Conservation (phyloP, 75 land plant species). For the Sequoiadendron giganteum region DNA sequence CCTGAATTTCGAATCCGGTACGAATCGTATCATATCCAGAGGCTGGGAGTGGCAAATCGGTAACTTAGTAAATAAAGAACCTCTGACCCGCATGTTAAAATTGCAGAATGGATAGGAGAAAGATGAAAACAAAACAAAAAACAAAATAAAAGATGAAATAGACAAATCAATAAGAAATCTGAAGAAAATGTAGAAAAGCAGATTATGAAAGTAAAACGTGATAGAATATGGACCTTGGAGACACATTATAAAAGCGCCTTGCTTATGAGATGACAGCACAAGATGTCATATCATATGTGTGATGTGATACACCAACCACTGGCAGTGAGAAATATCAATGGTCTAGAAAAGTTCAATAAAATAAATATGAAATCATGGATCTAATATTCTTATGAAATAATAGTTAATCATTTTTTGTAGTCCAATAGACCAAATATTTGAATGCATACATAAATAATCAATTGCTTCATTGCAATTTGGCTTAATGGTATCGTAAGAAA, state of each 20-base stretch:
- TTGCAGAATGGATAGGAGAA: too few relatives aligned
- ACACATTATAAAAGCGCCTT: neutral
- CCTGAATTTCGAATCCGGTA: too few relatives aligned
- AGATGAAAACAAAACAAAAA: neutral
- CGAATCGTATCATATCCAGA: too few relatives aligned
- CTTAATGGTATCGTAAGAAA: too few relatives aligned
- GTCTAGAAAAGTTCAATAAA: neutral
- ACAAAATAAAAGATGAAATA: neutral
- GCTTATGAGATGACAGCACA: neutral
- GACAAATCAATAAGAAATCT: too few relatives aligned
- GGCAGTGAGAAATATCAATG: neutral
- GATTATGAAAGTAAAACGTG: neutral
- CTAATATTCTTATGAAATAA: neutral
- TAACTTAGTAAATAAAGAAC: too few relatives aligned
- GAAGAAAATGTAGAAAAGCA: too few relatives aligned
- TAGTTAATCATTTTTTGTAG: neutral
- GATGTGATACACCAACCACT: neutral
- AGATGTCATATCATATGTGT: too few relatives aligned
- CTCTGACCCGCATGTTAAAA: too few relatives aligned
- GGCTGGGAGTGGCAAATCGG: too few relatives aligned
- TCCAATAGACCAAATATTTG: neutral
- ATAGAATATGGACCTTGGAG: neutral
- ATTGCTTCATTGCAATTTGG: neutral
- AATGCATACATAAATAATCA: neutral
- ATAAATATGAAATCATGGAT: neutral